Base-by-base conservation (phyloP, 352 stramenopile genomes). In the Globisporangium yorkense region DNA sequence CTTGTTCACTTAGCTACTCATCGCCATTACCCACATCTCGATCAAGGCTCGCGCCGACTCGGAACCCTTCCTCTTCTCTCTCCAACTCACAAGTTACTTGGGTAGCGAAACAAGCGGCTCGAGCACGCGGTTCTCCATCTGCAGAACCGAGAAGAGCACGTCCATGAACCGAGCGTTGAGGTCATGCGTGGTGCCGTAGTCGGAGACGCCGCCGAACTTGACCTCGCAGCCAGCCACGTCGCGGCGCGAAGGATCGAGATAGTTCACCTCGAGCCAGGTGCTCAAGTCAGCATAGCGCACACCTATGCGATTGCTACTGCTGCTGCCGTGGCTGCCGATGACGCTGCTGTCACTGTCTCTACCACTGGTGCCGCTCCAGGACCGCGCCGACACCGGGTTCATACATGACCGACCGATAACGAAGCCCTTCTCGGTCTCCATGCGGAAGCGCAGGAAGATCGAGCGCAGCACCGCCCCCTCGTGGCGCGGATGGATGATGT, bases 401-500 rank as follows among this genome's bases (percentile, higher is more conserved):
- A 78, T 78, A 29, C 68, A 71, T 29, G 71, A 60, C 0, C 68
- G 67, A 2, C 69, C 70, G 12, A 71, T 54, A 24, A 72, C 66
- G 40, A 76, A 75, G 12, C 72, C 67, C 13, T 35, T 59, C 8
- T 67, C 57, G 2, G 64, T 75, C 45, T 72, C 51, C 39, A 81
- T 59, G 6, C 72, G 65, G 59, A 81, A 81, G 13, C 70, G 72
- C 47, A 76, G 44, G 33, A 75, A 67, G 18, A 76, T 53, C 18
- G 65, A 71, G n/a, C 72, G 70, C 53, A 77, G 49, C n/a, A 76
- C 51, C 35, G 72, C 61, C 35, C 67, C 62, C 21, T 68, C 64
- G 58, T 76, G 60, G 18, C 75, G 43, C 13, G 72, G 72, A 16
- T 77, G 69, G 41, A 68, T 61, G 29, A 81, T 72, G 57, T 81